Conservation (phyloP, 305 asterid genomes). For the Striga hermonthica region DNA sequence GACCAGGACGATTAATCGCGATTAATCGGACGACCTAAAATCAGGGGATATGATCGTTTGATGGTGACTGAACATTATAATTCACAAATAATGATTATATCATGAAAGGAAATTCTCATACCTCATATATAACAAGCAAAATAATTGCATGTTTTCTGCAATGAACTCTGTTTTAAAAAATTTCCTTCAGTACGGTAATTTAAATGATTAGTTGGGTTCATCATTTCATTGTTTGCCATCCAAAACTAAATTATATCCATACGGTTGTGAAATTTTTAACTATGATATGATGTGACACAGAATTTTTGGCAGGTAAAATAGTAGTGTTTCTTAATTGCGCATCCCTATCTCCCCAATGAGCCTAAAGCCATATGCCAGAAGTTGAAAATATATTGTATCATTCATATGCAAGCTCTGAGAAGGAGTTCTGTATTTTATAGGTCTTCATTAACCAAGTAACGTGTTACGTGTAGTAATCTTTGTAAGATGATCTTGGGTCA, state of each 20-base stretch:
- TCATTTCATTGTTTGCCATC: not conserved
- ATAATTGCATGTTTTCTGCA: not conserved
- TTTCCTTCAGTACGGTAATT: not conserved
- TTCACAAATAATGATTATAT: slow-evolving; percentile 14
- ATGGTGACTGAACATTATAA: slow-evolving; percentile 23
- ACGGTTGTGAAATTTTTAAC: not conserved
- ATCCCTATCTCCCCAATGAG: slow-evolving; percentile 20
- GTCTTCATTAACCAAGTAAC: slow-evolving; percentile 3
- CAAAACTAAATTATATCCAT: not conserved
- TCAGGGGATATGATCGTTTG: slow-evolving; percentile 21
- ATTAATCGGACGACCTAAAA: no score
- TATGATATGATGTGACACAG: not conserved
- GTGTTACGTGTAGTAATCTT: slow-evolving; percentile 9
- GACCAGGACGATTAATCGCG: no score
- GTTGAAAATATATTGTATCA: slow-evolving; percentile 22
- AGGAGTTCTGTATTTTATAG: slow-evolving; percentile 9
- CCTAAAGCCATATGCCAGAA: slow-evolving; percentile 23
- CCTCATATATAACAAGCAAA: slow-evolving; percentile 3
- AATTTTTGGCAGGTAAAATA: not conserved
- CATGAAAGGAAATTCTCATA: slow-evolving; percentile 3
- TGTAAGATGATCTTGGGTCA: slow-evolving; percentile 2
- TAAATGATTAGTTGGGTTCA: slow-evolving; percentile 4
- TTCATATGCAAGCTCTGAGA: slow-evolving; percentile 9
- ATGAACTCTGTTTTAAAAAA: not conserved
- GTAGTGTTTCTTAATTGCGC: slow-evolving; percentile 12